phyloP scores from a whole-genome alignment of 2,329 filamentous ascomycete species.

The Amphichorda felina region DNA sequence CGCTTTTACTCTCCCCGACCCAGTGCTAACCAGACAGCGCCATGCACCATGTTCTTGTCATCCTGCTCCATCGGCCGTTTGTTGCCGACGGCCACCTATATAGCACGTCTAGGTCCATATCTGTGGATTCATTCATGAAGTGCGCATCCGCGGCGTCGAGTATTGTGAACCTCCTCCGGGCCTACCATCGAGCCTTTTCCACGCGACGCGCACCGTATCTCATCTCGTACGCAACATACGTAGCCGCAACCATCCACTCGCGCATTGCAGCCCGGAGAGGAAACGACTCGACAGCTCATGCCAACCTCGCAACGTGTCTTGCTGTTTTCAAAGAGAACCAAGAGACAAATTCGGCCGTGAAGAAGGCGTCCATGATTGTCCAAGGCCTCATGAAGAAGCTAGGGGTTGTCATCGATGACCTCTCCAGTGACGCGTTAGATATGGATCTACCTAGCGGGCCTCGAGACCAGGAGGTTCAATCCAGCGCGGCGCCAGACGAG shows the following conservation, averaged over 20 bases:
- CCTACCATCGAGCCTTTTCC: conserved; percentile 31
- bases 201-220: conserved; percentile 36
- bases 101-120: conserved; percentile 23
- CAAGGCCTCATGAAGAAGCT: no score
- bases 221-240: conserved; percentile 43
- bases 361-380: no score
- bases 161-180: conserved; percentile 29
- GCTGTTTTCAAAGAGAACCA: no score
- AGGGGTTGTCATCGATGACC: no score
- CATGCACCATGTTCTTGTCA: conserved; percentile 37
- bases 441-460: no score
- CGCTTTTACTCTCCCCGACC: background rate
- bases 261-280: conserved; percentile 37
- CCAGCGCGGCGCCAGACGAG: no score
- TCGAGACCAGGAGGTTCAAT: no score
- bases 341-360: no score
- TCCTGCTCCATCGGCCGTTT: conserved; percentile 41
- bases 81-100: conserved; percentile 36
- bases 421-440: no score
- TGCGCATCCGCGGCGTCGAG: conserved; percentile 32
- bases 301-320: no score
- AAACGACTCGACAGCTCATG: no score
- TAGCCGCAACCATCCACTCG: conserved; percentile 38
- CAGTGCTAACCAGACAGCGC: conserved; percentile 13
- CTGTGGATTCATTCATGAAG: conserved; percentile 26